Evolutionary conservation across 1,139 yeast genomes (phyloP).

Genomic region (Magnusiomyces paraingens): DNA sequence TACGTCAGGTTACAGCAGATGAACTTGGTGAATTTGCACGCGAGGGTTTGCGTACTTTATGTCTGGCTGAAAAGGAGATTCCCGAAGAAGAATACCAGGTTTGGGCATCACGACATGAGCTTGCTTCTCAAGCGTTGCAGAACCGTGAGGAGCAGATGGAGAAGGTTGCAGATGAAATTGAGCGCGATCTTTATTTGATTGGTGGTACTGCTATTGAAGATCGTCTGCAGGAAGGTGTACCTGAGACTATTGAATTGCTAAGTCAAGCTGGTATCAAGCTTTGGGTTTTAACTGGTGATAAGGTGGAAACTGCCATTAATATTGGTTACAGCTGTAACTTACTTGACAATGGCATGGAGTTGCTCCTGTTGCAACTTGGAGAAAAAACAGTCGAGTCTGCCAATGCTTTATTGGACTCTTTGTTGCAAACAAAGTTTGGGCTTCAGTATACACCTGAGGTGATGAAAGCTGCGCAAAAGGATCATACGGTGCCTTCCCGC

Average conservation of each 20-base stretch:
- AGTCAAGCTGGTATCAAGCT: conserved; percentile 86
- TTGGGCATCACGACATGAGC: conserved; percentile 65
- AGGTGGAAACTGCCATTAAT: conserved; percentile 93
- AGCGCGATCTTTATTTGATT: conserved; percentile 56
- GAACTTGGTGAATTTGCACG: conserved; percentile 87
- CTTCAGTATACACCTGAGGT: conserved; percentile 56
- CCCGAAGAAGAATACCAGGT: conserved; percentile 51
- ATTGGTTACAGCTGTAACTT: conserved; percentile 93
- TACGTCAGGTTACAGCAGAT: conserved; percentile 58
- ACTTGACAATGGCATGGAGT: conserved; percentile 76
- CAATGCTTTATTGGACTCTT: conserved; percentile 48
- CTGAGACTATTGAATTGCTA: conserved; percentile 76
- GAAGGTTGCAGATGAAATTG: conserved; percentile 69
- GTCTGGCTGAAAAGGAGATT: conserved; percentile 78
- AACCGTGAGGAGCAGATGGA: conserved; percentile 75
- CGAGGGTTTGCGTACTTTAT: conserved; percentile 90
- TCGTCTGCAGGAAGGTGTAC: conserved; percentile 88
- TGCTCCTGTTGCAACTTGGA: conserved; percentile 54
- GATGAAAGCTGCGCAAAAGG: conserved; percentile 51
- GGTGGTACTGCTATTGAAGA: conserved; percentile 98
- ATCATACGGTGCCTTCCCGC: conserved; percentile 74
- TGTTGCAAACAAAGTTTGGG: conserved; percentile 53
- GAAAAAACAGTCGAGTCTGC: conserved; percentile 38
- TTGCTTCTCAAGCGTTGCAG: conserved; percentile 64
- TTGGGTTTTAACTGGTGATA: conserved; percentile 96